Conservation (phyloP, 306 rosid genomes). For the Carpinus viminea region DNA sequence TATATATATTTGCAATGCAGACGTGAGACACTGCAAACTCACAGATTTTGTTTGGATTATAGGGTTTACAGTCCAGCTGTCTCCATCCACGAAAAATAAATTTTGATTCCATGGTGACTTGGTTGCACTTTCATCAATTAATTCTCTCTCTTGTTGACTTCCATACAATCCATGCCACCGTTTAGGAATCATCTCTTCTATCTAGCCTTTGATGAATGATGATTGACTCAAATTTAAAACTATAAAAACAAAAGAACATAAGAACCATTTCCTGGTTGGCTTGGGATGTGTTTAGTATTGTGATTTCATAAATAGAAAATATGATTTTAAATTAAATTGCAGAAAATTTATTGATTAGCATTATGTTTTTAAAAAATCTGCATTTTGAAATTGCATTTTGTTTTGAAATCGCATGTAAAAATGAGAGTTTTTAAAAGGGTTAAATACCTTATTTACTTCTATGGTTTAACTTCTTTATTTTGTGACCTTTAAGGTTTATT, state of each 20-base stretch:
- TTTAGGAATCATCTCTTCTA: neutral
- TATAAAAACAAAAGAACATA: neutral
- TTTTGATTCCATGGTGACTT: neutral
- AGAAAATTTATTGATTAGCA: too few species aligned
- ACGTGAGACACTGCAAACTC: neutral
- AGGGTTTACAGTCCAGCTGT: neutral
- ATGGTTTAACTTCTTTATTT: too few species aligned
- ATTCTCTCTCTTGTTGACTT: conserved; percentile 6
- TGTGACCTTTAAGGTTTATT: too few species aligned
- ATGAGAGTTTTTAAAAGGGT: too few species aligned
- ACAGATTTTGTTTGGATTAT: neutral
- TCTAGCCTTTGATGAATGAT: neutral
- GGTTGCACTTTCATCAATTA: neutral
- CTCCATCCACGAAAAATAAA: conserved; percentile 2
- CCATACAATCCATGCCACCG: neutral
- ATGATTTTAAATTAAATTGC: too few species aligned
- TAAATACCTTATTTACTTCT: too few species aligned
- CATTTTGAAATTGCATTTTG: too few species aligned
- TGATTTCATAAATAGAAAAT: too few species aligned
- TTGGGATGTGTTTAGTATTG: neutral
- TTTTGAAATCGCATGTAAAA: too few species aligned
- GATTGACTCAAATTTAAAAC: neutral
- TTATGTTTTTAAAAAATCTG: too few species aligned
- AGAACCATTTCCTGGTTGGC: neutral
- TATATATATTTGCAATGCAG: neutral